Conservation (phyloP, 2,329 filamentous ascomycete genomes). For the Fusarium chlamydosporum region DNA sequence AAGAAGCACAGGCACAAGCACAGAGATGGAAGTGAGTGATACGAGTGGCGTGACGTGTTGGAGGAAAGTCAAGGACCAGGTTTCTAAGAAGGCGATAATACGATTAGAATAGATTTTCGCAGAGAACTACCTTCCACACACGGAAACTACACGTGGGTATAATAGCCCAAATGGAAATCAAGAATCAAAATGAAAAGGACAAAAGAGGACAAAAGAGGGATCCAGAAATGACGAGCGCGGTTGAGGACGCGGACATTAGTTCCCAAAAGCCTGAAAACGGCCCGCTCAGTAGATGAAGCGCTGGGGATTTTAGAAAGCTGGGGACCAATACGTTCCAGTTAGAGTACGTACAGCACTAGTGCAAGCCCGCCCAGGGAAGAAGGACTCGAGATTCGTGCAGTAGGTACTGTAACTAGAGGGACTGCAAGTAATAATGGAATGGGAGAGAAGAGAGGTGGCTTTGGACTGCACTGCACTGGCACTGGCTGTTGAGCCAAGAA, state of each 20-base stretch:
- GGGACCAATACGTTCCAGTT: slow-evolving; percentile 34
- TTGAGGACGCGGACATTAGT: slow-evolving; percentile 18
- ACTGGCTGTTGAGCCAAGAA: slow-evolving; percentile 2
- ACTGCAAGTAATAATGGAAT: not conserved
- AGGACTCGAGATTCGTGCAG: not conserved
- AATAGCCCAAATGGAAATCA: not conserved
- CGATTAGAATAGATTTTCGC: slow-evolving; percentile 1
- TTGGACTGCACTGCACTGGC: not conserved
- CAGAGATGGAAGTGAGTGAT: slow-evolving; percentile 29
- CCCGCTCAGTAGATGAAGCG: slow-evolving; percentile 26
- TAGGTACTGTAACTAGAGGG: no score
- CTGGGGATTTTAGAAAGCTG: slow-evolving; percentile 12
- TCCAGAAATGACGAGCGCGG: slow-evolving; percentile 27
- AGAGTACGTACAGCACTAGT: slow-evolving; percentile 39
- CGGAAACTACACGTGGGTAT: slow-evolving; percentile 2
- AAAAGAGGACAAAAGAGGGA: slow-evolving; percentile 13
- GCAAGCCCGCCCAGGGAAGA: not conserved
- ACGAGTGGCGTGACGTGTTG: slow-evolving; percentile 41
- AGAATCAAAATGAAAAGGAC: slow-evolving; percentile 12
- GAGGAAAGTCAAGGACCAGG: slow-evolving; percentile 9
- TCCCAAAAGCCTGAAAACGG: slow-evolving; percentile 35
- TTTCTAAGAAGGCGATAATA: not conserved
- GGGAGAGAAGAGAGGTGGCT: not conserved
- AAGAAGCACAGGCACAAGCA: slow-evolving; percentile 21
- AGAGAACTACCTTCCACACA: slow-evolving; percentile 7